Evolutionary conservation across 129 eudicot species (phyloP).

Genomic region (Smallanthus sonchifolius): DNA sequence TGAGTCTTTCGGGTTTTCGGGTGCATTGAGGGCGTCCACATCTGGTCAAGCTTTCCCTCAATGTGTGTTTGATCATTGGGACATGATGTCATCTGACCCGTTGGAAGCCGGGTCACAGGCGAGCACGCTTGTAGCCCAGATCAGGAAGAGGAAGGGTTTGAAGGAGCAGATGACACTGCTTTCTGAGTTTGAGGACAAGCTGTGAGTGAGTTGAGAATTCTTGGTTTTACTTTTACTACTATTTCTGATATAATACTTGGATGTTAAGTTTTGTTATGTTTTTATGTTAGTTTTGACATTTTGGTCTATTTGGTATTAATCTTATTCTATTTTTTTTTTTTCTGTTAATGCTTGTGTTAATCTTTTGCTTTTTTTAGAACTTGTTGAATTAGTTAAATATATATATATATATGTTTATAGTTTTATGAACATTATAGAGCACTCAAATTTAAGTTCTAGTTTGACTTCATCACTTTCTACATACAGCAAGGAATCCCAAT

Average conservation of each 20-base stretch:
- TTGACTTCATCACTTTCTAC: no score
- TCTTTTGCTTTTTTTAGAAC: no score
- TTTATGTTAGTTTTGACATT: background rate
- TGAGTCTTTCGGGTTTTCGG: constrained; percentile 72
- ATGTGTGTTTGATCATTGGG: constrained; percentile 84
- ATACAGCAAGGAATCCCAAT: no score
- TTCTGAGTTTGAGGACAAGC: constrained; percentile 74
- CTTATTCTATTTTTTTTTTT: no score
- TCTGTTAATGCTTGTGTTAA: no score
- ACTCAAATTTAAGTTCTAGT: no score
- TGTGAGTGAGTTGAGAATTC: constrained; percentile 12
- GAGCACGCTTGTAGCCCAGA: constrained; percentile 32
- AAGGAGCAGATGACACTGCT: constrained; percentile 75
- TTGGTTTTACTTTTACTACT: background rate
- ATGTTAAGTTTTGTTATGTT: background rate
- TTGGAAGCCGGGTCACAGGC: constrained; percentile 55
- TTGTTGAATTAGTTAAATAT: no score
- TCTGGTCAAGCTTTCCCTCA: constrained; percentile 90
- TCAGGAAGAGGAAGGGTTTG: constrained; percentile 74
- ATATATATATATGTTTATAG: no score
- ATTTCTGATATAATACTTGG: no score
- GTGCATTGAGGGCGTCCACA: constrained; percentile 64
- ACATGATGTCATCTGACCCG: constrained; percentile 67
- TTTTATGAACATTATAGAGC: no score
- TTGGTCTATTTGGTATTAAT: background rate